Evolutionary conservation across 2,329 filamentous ascomycete genomes (phyloP), one percentile per base, ranked within the genome.

Genomic region (Fusarium sacchari): DNA sequence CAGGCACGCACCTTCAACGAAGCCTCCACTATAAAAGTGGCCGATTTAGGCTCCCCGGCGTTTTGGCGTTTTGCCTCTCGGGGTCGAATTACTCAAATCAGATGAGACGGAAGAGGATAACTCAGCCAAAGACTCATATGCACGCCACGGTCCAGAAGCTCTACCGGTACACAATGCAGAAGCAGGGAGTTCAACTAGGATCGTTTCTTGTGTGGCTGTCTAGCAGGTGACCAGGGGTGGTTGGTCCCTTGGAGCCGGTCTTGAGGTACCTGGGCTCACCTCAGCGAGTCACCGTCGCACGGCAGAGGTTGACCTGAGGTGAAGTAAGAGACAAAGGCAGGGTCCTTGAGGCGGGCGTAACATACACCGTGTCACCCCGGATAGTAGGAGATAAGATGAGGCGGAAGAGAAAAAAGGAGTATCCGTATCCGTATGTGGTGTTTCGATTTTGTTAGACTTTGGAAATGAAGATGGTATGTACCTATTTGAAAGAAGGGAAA

Each of bases 281-380:
- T 72, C 56, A 62, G 71, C 71, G 47, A 69, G 63, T 72, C 49
- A 67, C 57, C 56, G 66, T 73, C 40, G 61, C 49, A 71, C 67
- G 39, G 55, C 52, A 69, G 44, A 56, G 40, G 52, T 46, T 67
- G 52, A 66, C 60, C 55, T 67, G 40, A 71, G 67, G 53, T 63
- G 57, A 69, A 46, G 43, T 8, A 26, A 60, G 56, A 55, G 32
- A 26, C 28, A 57, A 22, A 71, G 62, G 58, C 61, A 71, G 62
- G 67, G 67, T 60, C 58, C 44, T 43, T 32, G 40, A 46, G 39
- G 28, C 50, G 60, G 68, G 44, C 60, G 57, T 39, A 70, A 39
- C 60, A 65, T 49, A 68, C 56, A 56, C 71, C 60, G 66, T 71
- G 70, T 64, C 53, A 71, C 66, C 47, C 60, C 60, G 64, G 64